Base-by-base conservation (phyloP, 108 stramenopile genomes). In the Nitzschia sp. region DNA sequence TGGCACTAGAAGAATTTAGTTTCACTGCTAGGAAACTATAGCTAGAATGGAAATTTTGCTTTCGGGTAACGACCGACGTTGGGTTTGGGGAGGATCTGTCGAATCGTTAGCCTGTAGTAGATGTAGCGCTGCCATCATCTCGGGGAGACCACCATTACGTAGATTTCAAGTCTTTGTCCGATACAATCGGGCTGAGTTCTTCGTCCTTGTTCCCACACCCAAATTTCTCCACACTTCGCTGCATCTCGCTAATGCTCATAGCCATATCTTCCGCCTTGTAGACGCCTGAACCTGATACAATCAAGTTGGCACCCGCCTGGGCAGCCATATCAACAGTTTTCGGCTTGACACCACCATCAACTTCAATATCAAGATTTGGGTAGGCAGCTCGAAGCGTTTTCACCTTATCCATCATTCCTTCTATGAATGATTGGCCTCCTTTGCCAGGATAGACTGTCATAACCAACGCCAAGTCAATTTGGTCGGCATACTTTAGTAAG, bases 401-500 rank as follows among this genome's bases (percentile, higher is more conserved):
- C n/a, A 97, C 91, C 78, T 95, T 96, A 19, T 72, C 46, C 95
- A 96, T 96, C 88, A 88, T 84, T 64, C 83, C 75, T 47, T 64
- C 63, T 82, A 95, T 97, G 64, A 97, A 97, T 6, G 68, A 68
- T 76, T 97, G 96, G 6, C 96, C 96, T 27, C 87, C 83, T 28
- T 90, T 90, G 17, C 96, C 96, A 46, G 96, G 96, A 72, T 97
- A 87, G 11, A 97, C 96, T 13, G 96, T 95, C 96, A 96, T 97
- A 18, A 97, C 72, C 48, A 97, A 75, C 23, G 86, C 91, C 70
- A 95, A 47, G 66, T 95, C 95, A 26, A 94, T 54, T 42, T 83
- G 75, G 54, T 82, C 82, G 1, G 82, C 77, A 62, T 80, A 92
- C 27, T 80, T 72, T 18, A 82, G 38, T n/a, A 90, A 46, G 9